These are phyloP conservation scores for Pyrus pyrifolia DNA, from an alignment of 306 rosid species.

Conservation along the genomic window DNA sequence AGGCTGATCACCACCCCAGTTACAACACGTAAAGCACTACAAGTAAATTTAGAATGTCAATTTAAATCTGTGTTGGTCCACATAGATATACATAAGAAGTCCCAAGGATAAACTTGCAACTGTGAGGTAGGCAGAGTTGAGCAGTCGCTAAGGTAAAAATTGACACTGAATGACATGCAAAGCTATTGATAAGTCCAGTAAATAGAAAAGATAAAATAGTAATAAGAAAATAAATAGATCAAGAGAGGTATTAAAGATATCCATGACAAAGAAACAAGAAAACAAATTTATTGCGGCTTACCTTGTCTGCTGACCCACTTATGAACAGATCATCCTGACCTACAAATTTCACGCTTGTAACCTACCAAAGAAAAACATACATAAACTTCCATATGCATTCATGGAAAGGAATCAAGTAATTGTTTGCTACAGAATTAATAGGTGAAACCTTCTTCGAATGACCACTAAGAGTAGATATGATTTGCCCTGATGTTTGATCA, in stretches of 20 bases:
- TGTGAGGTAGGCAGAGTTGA: background rate
- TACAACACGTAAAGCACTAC: background rate
- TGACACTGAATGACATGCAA: background rate
- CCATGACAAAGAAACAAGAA: slow-evolving; percentile 1
- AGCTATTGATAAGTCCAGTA: background rate
- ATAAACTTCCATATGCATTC: slow-evolving; percentile 15
- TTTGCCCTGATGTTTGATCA: slow-evolving; percentile 85
- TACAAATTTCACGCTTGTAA: slow-evolving; percentile 82
- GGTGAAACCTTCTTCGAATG: slow-evolving; percentile 85
- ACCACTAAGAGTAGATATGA: slow-evolving; percentile 84
- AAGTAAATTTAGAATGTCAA: background rate
- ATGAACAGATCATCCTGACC: slow-evolving; percentile 61
- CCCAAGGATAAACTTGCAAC: background rate
- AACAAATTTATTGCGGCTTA: slow-evolving; percentile 11
- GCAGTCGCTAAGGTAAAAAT: background rate
- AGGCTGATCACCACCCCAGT: background rate
- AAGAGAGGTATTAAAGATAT: background rate
- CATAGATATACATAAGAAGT: background rate
- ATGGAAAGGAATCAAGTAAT: background rate
- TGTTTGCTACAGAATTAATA: background rate
- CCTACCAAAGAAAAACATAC: slow-evolving; percentile 36
- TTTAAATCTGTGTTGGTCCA: background rate
- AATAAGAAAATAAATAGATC: background rate
- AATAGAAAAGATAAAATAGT: background rate
- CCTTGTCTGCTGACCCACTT: slow-evolving; percentile 92